Evolutionary conservation across 2,329 filamentous ascomycete species (phyloP), one percentile per base, ranked within the genome.

Genomic region (Hypoxylon sp.): DNA sequence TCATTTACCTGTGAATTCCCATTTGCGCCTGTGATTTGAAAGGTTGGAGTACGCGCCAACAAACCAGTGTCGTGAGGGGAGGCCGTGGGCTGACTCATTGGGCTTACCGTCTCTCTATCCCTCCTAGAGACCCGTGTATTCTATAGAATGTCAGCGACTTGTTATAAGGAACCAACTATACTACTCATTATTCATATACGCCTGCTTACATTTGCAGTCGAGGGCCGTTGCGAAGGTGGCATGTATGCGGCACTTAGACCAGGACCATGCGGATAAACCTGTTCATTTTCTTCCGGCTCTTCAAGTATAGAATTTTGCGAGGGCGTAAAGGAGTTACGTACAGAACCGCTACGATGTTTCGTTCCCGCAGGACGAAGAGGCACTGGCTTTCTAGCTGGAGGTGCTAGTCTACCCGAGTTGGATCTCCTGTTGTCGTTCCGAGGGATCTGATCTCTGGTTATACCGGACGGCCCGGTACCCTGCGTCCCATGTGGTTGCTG

Each of bases 121-220:
- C n/a, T 21, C 28, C n/a, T 3, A 25, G 25, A 4, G 1, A n/a
- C 7, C 2, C 38, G 14, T 34, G 28, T 13, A 28, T 32, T 13
- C 52, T 56, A 32, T 45, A 14, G 17, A 28, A n/a, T 2, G 23
- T 56, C 14, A 45, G 36, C 9, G 17, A 25, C n/a, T 21, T 41
- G 11, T 17, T 17, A 11, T 11, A 14, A 56, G 9, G 19, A 41
- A 7, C 14, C 28, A 1, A 9, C 7, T 19, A 10, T 11, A 19
- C 2, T 6, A 32, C 23, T 25, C 6, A 38, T 7, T n/a, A 30
- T 43, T 23, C 28, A 21, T 25, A 14, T 48, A 5, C 13, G n/a
- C 53, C 17, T 36, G n/a, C 53, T n/a, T 36, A 64, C 62, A 17
- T 46, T 28, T 48, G 13, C 23, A 52, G 21, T 32, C 5, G 25